Evolutionary conservation across 2,329 filamentous ascomycete genomes (phyloP).

Genomic region (Xylariaceae sp.): DNA sequence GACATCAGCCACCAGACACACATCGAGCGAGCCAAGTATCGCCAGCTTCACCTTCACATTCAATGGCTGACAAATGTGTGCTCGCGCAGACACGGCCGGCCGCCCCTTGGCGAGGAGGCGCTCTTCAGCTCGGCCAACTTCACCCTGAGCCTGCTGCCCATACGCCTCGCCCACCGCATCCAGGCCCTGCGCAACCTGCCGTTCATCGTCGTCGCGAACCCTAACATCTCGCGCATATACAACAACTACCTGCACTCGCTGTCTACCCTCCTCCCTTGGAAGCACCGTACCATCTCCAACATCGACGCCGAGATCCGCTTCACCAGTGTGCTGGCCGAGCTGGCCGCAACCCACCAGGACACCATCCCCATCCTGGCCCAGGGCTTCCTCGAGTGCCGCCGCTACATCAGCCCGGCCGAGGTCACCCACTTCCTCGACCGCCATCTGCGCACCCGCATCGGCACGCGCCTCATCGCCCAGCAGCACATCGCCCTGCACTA

Average conservation of each 20-base stretch:
- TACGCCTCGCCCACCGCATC: constrained; percentile 87
- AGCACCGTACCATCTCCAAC: constrained; percentile 60
- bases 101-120: constrained; percentile 71
- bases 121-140: constrained; percentile 91
- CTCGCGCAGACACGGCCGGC: constrained; percentile 58
- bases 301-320: constrained; percentile 86
- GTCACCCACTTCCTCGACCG: constrained; percentile 92
- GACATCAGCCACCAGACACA: constrained; percentile 5
- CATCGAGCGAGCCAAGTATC: neutral
- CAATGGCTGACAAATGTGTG: too few species aligned
- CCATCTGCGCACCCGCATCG: constrained; percentile 87
- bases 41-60: too few species aligned
- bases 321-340: constrained; percentile 84
- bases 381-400: constrained; percentile 86
- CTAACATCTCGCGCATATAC: constrained; percentile 89
- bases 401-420: constrained; percentile 74
- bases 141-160: constrained; percentile 83
- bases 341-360: constrained; percentile 91
- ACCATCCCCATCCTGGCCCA: constrained; percentile 89
- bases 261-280: constrained; percentile 79
- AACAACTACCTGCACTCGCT: constrained; percentile 93
- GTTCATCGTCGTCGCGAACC: constrained; percentile 97
- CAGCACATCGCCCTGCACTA: constrained; percentile 91
- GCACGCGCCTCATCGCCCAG: constrained; percentile 87
- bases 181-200: constrained; percentile 88